phyloP scores from a whole-genome alignment of 352 stramenopile genomes.

The Aphanomyces stellatus region DNA sequence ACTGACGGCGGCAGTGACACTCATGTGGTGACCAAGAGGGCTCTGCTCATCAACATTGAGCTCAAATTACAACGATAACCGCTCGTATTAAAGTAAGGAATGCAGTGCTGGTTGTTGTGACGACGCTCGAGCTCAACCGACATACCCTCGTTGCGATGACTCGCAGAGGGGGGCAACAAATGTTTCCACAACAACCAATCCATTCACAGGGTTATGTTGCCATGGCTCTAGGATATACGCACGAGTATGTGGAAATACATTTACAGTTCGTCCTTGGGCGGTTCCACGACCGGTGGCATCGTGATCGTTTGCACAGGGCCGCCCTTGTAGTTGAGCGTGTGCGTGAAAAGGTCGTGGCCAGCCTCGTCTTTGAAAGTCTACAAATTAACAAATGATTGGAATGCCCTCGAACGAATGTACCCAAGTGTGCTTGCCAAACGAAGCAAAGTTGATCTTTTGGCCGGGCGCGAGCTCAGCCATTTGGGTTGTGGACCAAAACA shows the following conservation, averaged over 20 bases:
- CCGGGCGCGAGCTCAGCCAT: neutral
- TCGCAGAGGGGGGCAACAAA: too few relatives aligned
- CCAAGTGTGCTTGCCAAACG: slow-evolving; percentile 3
- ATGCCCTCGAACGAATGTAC: neutral
- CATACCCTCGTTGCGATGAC: too few relatives aligned
- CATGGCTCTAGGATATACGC: too few relatives aligned
- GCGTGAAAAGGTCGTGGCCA: neutral
- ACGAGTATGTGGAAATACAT: too few relatives aligned
- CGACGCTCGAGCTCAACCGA: too few relatives aligned
- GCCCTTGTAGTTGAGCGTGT: slow-evolving; percentile 3
- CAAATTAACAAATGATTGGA: slow-evolving; percentile 7
- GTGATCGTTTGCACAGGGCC: neutral
- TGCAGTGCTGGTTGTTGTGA: too few relatives aligned
- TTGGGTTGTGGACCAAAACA: slow-evolving; percentile 44
- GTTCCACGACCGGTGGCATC: neutral
- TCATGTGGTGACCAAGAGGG: neutral
- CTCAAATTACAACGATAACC: neutral
- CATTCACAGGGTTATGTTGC: too few relatives aligned
- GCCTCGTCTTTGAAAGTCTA: slow-evolving; percentile 14
- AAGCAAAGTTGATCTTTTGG: neutral
- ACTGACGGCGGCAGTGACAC: too few relatives aligned
- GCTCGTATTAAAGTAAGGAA: too few relatives aligned
- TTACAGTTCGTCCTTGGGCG: slow-evolving; percentile 12
- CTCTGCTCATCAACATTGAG: neutral
- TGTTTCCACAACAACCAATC: too few relatives aligned